Evolutionary conservation across 306 rosid species (phyloP).

Genomic region (Vigna trinervia): DNA sequence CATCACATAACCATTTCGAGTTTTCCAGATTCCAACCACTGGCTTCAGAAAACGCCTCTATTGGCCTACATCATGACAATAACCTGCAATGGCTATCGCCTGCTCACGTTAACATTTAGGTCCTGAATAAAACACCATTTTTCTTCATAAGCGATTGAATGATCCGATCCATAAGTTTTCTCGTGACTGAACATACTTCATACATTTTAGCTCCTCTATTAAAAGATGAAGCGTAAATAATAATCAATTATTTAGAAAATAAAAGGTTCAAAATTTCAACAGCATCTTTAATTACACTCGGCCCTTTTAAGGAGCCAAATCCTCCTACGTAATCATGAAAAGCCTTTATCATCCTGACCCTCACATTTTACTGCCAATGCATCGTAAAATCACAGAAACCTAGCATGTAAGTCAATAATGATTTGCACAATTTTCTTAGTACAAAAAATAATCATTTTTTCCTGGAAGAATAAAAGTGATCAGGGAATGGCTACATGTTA

Average conservation of each 20-base stretch:
- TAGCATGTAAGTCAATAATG: slow-evolving; percentile 48
- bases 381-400: slow-evolving; percentile 7
- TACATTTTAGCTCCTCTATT: neutral
- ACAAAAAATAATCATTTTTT: slow-evolving; percentile 52
- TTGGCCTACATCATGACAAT: too few species aligned
- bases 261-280: neutral
- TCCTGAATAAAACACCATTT: too few species aligned
- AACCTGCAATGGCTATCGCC: too few species aligned
- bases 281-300: neutral
- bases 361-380: neutral
- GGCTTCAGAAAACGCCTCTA: too few species aligned
- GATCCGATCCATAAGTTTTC: neutral
- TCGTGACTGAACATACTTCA: neutral
- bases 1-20: too few species aligned
- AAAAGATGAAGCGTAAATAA: neutral
- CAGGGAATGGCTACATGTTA: slow-evolving; percentile 48
- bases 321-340: neutral
- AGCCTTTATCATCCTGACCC: neutral
- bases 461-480: slow-evolving; percentile 36
- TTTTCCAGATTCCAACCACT: too few species aligned
- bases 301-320: neutral
- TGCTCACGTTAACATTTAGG: too few species aligned
- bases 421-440: slow-evolving; percentile 54
- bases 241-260: neutral
- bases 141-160: neutral